Evolutionary conservation across 2,329 filamentous ascomycete species (phyloP).

Genomic region (Scedosporium aurantiacum): DNA sequence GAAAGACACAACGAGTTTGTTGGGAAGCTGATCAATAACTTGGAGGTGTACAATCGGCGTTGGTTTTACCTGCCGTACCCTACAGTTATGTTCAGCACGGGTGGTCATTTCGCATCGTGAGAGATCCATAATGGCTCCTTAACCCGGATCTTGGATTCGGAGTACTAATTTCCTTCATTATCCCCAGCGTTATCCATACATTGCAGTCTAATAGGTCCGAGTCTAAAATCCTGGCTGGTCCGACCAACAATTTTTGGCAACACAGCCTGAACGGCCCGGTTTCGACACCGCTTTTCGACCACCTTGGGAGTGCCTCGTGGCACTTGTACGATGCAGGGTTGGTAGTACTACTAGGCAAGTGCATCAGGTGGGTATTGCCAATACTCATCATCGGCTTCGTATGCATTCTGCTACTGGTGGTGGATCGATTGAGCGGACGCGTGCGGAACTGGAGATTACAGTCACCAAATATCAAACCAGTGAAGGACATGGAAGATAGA

Average conservation of each 20-base stretch:
- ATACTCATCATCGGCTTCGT: background rate
- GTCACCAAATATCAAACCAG: background rate
- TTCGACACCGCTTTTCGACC: constrained; percentile 27
- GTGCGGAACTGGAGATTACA: background rate
- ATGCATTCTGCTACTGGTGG: background rate
- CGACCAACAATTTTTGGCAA: constrained; percentile 11
- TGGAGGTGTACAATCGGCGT: constrained; percentile 22
- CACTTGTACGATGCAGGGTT: constrained; percentile 24
- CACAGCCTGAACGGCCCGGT: constrained; percentile 28
- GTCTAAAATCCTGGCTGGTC: constrained; percentile 25
- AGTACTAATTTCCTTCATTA: constrained; percentile 7
- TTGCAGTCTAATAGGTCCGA: constrained; percentile 19
- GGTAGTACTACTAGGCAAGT: background rate
- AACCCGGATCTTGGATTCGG: background rate
- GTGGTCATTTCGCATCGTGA: constrained; percentile 27
- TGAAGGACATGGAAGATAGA: background rate
- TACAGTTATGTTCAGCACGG: constrained; percentile 32
- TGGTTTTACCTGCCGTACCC: constrained; percentile 28
- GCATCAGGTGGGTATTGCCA: background rate
- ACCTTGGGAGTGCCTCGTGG: constrained; percentile 30
- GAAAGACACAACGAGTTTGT: constrained; percentile 22
- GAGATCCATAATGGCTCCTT: constrained; percentile 13
- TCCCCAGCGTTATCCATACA: constrained; percentile 22
- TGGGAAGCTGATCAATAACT: constrained; percentile 20
- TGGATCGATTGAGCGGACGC: background rate